Percentiles rank a stretch among this genome's conserved stretches.
Conservation (phyloP, 1,284 basidiomycete species). For the Heterobasidion annosum region DNA sequence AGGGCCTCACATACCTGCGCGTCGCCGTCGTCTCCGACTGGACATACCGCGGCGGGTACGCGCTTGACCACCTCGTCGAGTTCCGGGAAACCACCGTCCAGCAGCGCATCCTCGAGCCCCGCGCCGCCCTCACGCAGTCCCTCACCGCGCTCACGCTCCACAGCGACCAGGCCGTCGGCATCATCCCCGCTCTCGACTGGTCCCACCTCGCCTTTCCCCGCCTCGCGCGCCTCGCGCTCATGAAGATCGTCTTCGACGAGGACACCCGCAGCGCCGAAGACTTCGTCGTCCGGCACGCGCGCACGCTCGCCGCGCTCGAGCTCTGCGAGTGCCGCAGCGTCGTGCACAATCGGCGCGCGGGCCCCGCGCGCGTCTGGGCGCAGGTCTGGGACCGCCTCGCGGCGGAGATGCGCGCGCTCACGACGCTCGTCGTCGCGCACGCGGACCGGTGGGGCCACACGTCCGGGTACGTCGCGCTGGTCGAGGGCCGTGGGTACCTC, state of each 20-base stretch:
- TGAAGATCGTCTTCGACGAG: background rate
- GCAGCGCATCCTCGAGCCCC: background rate
- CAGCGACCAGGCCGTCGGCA: background rate
- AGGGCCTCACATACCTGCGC: background rate
- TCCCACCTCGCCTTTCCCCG: background rate
- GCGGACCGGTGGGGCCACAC: too few relatives aligned
- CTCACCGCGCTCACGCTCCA: background rate
- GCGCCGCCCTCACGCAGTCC: background rate
- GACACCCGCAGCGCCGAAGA: background rate
- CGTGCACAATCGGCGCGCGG: background rate
- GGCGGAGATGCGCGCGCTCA: too few relatives aligned
- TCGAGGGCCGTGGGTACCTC: too few relatives aligned
- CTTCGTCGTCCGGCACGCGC: background rate
- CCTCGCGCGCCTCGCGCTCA: background rate
- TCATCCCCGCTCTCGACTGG: background rate
- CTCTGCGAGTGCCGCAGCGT: background rate
- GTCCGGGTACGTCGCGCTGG: too few relatives aligned
- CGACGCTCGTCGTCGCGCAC: too few relatives aligned
- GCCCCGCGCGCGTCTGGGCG: background rate
- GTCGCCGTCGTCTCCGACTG: background rate
- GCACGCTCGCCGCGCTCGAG: background rate
- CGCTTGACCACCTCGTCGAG: background rate
- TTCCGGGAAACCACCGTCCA: background rate
- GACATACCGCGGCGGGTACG: background rate
- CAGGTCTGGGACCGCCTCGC: background rate